A percentile compares a stretch with the other conserved stretches of the same genome.
Conservation (phyloP, 192 early-diverging fungal genomes). For the Paraglomus brasilianum region DNA sequence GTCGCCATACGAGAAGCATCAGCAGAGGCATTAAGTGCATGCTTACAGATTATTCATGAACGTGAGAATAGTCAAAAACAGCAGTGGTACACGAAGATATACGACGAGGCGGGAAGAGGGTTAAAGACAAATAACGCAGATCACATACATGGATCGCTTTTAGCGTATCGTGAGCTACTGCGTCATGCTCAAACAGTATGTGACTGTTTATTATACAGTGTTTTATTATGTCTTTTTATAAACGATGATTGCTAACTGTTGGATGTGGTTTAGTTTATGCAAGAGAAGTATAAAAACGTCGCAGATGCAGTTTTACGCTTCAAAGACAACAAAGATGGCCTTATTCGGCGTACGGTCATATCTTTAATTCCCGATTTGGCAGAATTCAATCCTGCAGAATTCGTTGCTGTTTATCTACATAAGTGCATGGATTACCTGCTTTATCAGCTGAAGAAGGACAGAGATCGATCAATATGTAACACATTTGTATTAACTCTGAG, state of each 20-base stretch:
- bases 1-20: conserved; percentile 75
- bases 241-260: not conserved
- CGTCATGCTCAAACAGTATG: conserved; percentile 75
- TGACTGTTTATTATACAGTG: not conserved
- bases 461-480: conserved; percentile 57
- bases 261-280: conserved; percentile 92
- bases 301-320: conserved; percentile 75
- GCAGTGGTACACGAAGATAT: conserved; percentile 75
- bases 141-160: conserved; percentile 80
- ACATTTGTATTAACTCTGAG: not conserved
- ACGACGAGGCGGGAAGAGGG: conserved; percentile 78
- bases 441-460: conserved; percentile 66
- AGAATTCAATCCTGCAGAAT: conserved; percentile 68
- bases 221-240: conserved; percentile 4
- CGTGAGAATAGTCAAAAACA: conserved; percentile 65
- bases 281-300: conserved; percentile 69
- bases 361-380: conserved; percentile 82
- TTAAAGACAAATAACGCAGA: conserved; percentile 71
- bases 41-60: conserved; percentile 73
- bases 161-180: conserved; percentile 79
- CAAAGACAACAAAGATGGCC: conserved; percentile 73
- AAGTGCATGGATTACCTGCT: conserved; percentile 75
- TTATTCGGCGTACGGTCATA: conserved; percentile 83
- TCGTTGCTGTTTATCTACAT: conserved; percentile 68
- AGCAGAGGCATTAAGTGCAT: conserved; percentile 75